Evolutionary conservation across 2,329 filamentous ascomycete genomes (phyloP), one percentile per base, ranked within the genome.

Genomic region (Sporothrix brasiliensis): DNA sequence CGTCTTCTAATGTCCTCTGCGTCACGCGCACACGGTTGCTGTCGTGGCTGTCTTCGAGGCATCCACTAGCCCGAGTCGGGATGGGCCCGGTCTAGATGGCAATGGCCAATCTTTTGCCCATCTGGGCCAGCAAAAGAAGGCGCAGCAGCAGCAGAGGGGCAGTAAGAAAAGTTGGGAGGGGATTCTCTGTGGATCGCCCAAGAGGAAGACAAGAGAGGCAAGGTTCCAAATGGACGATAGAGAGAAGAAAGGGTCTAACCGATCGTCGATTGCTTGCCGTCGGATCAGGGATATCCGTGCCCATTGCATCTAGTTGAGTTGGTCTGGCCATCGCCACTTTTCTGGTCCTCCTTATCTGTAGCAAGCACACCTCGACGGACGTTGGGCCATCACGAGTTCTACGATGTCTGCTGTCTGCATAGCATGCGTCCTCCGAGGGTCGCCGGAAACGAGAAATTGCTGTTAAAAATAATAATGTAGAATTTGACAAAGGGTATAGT

Each of bases 401-500:
- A 47, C 21, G 39, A 63, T 63, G 21, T 27, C 30, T 7, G 30
- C 13, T 2, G 6, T 44, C 9, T 24, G 34, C 56, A 21, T 9
- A 10, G 30, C 27, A 13, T 19, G 11, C 19, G 52, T 27, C n/a
- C 16, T 47, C n/a, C 4, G 4, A 24, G 10, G 30, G 27, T 24
- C 16, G 41, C n/a, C 24, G 10, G 9, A 34, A 49, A 9, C 10
- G 13, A 53, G 10, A 53, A 4, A 39, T 66, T 1, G 21, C 5
- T 4, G 14, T 50, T 3, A 47, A 27, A 19, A 9, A 30, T 24
- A 16, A 44, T 41, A 1, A 11, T 56, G n/a, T 67, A 19, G 16
- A 47, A 68, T 30, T 68, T 44, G 13, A 56, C 34, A n/a, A 34
- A n/a, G 66, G 66, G 66, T 68, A 68, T 68, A 68, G 49, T 67